phyloP scores from a whole-genome alignment of 257 asterid genomes.

The Capsicum pubescens region DNA sequence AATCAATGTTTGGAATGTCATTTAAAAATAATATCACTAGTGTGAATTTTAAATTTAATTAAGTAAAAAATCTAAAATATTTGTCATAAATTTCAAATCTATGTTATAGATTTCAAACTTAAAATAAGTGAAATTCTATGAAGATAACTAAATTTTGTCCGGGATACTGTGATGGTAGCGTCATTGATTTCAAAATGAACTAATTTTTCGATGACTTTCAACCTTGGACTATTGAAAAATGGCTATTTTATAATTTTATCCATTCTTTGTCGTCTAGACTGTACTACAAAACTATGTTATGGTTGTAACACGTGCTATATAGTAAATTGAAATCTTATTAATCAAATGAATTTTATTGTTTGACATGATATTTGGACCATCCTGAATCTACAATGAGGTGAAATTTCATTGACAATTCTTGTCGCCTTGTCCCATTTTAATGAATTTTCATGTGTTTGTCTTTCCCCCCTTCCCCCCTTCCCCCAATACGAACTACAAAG shows the following conservation, averaged over 20 bases:
- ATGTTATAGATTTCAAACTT: background rate
- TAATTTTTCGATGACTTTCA: background rate
- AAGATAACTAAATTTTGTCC: background rate
- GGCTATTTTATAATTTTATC: background rate
- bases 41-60: too few species aligned
- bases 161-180: background rate
- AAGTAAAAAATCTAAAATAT: too few species aligned
- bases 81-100: too few species aligned
- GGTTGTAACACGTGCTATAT: background rate
- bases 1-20: background rate
- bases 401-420: background rate
- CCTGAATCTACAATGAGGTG: constrained; percentile 15
- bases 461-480: background rate
- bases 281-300: background rate
- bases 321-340: background rate
- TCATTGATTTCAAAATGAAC: background rate
- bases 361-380: background rate
- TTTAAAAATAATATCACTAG: background rate
- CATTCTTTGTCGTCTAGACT: background rate
- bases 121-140: background rate
- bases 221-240: background rate
- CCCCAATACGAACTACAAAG: background rate
- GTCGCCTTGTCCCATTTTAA: constrained; percentile 6
- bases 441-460: background rate
- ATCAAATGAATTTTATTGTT: background rate